Evolutionary conservation across 1,284 basidiomycete species (phyloP).

Genomic region (Fomitiporia mediterranea): DNA sequence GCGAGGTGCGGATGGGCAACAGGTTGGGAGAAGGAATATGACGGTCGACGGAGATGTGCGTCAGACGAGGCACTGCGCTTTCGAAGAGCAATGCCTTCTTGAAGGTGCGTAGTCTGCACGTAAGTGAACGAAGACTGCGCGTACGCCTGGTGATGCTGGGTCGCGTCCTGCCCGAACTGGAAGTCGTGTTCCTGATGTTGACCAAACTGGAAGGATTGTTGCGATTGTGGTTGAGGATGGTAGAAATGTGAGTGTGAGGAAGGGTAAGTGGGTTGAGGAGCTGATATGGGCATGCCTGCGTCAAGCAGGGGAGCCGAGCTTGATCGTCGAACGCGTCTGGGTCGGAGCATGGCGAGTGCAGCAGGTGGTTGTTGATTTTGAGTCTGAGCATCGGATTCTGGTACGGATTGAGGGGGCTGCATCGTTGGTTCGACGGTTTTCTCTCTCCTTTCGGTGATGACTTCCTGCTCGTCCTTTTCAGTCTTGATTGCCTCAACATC

Average conservation of each 20-base stretch:
- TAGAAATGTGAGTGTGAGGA: slow-evolving; percentile 23
- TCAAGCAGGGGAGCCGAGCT: slow-evolving; percentile 41
- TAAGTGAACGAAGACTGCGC: slow-evolving; percentile 28
- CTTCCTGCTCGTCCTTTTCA: slow-evolving; percentile 7
- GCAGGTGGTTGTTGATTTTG: neutral
- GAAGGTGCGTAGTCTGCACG: neutral
- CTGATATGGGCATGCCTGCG: slow-evolving; percentile 21
- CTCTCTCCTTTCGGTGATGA: neutral
- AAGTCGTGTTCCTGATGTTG: slow-evolving; percentile 24
- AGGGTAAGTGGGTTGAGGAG: slow-evolving; percentile 23
- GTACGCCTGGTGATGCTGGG: neutral
- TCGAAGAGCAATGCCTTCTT: neutral
- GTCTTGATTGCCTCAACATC: neutral
- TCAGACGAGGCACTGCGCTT: slow-evolving; percentile 17
- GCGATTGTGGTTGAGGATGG: slow-evolving; percentile 9
- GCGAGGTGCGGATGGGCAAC: neutral
- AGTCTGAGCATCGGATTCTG: too few relatives aligned
- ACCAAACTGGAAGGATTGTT: neutral
- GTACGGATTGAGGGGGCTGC: neutral
- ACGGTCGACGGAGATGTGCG: slow-evolving; percentile 12
- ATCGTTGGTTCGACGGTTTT: neutral
- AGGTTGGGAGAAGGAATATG: neutral
- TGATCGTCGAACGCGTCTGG: slow-evolving; percentile 30
- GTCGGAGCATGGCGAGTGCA: neutral
- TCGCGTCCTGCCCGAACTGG: slow-evolving; percentile 23